Base-by-base conservation (phyloP, 2,329 filamentous ascomycete species). In the Microcyclospora pomicola region DNA sequence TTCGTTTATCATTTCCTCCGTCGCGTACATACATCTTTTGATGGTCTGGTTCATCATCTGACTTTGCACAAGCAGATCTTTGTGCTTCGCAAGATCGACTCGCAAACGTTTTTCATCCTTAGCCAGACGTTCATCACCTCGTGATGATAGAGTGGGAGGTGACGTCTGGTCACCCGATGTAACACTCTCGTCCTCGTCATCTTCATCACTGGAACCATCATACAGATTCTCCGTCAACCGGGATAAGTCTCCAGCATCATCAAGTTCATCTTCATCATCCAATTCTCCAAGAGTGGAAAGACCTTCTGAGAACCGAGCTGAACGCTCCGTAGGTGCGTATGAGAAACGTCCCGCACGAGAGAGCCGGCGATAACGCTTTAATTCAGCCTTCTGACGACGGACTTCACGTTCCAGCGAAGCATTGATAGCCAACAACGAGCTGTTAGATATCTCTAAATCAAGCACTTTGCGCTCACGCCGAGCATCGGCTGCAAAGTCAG, bases 21-120 rank as follows among this genome's bases (percentile, higher is more conserved):
- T 92, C 73, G 84, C 88, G 47, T 78, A 77, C 27, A 95, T 69
- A 58, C 91, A 98, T 34, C 84, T 73, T 59, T 85, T 92, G 33
- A 98, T 72, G 57, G 83, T 93, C 58, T 92, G 83, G 55, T 95
- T 96, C 68, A 96, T 86, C 64, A 86, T 92, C 54, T 95, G 86
- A 48, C 82, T 91, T 56, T 94, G 87, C 30, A 86, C 67, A 7
- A 98, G 72, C 1, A 96, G 67, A 53, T 94, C 81, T 48, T 86
- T 83, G 57, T 98, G 91, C 55, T 87, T 88, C 3, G 78, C 73
- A 1, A 98, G 69, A 59, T 98, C 91, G 4, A 86, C 69, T 49
- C 81, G 75, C n/a, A 96, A 67, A 24, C 84, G 75, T 48, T 80
- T 80, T 56, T 94, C 85, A 47, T 96, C 88, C 37, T 73, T 73